Percentiles rank a stretch among this genome's conserved stretches.
These are phyloP conservation scores for Citrus maxima DNA, from an alignment of 345 rosid species.

Conservation along the genomic window DNA sequence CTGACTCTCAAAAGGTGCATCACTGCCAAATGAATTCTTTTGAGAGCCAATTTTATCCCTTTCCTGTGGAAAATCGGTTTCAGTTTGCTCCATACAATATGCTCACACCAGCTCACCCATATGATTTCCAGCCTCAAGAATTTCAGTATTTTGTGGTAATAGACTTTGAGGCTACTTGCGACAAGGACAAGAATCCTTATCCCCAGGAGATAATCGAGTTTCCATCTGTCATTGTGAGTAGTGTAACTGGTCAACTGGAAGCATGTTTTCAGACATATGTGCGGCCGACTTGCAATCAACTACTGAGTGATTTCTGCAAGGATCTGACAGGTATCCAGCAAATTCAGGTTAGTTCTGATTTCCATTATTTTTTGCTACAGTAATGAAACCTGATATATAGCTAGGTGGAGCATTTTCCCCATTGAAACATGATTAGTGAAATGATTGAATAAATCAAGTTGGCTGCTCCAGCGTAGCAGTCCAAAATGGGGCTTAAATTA, in stretches of 20 bases:
- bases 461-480: too few relatives aligned
- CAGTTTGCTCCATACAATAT: slow-evolving; percentile 36
- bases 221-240: slow-evolving; percentile 51
- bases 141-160: slow-evolving; percentile 46
- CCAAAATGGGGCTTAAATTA: background rate
- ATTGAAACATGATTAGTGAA: background rate
- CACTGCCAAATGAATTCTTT: slow-evolving; percentile 37
- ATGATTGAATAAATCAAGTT: background rate
- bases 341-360: slow-evolving; percentile 33
- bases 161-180: slow-evolving; percentile 63
- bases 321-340: slow-evolving; percentile 61
- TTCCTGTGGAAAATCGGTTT: slow-evolving; percentile 38
- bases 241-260: slow-evolving; percentile 48
- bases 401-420: background rate
- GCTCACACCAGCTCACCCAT: slow-evolving; percentile 30
- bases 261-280: slow-evolving; percentile 53
- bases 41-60: slow-evolving; percentile 41
- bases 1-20: slow-evolving; percentile 38
- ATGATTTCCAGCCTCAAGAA: slow-evolving; percentile 25
- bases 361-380: background rate
- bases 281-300: slow-evolving; percentile 48
- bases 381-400: background rate
- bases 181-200: slow-evolving; percentile 44
- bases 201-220: slow-evolving; percentile 62
- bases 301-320: slow-evolving; percentile 53